Conservation (phyloP, 2,329 filamentous ascomycete genomes). For the Bipolaris bicolor region DNA sequence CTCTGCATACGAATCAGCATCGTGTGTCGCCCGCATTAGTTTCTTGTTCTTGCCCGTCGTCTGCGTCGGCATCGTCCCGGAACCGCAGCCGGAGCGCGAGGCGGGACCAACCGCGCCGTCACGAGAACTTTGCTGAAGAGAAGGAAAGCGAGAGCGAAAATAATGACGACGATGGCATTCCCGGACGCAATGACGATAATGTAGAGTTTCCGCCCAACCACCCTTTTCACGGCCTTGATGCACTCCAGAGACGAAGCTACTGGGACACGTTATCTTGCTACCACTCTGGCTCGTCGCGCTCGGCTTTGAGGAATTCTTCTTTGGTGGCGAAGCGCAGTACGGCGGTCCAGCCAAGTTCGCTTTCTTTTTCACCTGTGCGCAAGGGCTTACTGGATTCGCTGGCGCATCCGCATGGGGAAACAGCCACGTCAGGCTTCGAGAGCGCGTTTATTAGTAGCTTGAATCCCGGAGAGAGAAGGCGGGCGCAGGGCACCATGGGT, state of each 20-base stretch:
- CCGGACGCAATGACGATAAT: not conserved
- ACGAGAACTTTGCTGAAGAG: not conserved
- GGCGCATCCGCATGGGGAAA: not conserved
- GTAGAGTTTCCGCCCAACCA: constrained; percentile 1
- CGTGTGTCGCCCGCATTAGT: not conserved
- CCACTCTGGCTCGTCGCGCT: not conserved
- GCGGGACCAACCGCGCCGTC: not conserved
- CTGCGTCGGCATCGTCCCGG: not conserved
- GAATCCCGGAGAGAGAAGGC: not conserved
- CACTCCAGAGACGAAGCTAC: not conserved
- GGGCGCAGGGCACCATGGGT: not conserved
- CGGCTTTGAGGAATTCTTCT: not conserved
- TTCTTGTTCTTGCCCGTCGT: not conserved
- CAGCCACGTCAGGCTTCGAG: not conserved
- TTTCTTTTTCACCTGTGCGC: not conserved
- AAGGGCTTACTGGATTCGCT: not conserved
- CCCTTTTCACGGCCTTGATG: constrained; percentile 1
- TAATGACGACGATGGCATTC: not conserved
- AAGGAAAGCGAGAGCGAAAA: not conserved
- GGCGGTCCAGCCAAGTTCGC: not conserved
- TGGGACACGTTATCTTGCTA: constrained; percentile 2
- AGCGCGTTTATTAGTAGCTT: not conserved
- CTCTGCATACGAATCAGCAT: not conserved
- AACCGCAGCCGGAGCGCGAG: not conserved
- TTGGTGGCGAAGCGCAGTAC: not conserved